Evolutionary conservation across 441 rosid species (phyloP), one percentile per base, ranked within the genome.

Genomic region (Theobroma grandiflorum): DNA sequence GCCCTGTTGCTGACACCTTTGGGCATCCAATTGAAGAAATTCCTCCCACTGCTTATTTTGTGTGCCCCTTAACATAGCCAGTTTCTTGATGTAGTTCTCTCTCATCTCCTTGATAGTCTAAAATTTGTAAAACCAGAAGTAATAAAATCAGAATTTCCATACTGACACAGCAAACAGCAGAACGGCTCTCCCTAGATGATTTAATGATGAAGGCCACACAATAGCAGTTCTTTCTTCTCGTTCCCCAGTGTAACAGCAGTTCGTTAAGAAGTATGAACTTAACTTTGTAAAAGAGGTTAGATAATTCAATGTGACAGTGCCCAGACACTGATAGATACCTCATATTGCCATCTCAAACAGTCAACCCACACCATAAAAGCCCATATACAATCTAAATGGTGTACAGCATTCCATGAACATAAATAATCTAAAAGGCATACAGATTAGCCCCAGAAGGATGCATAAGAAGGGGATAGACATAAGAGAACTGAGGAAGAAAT

Each of bases 41-140:
- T 91, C 97, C 74, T 94, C 97, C 93, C 96, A 95, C 78, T 89
- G 91, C 78, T 91, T 90, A 77, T 90, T 83, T 79, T 97, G 96
- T 77, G 87, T 55, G 77, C 83, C 87, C 89, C 98, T 90, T 81
- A 93, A 55, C 16, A 72, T 75, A 79, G 91, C 86, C 82, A 92
- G 85, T 85, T 92, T 92, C 91, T 94, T 90, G 90, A 87, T 85
- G 90, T 94, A 91, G 79, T 83, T 86, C 87, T 97, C 98, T 88
- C 97, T 89, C 87, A 93, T 90, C 87, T 94, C 98, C 90, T 91
- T 90, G 73, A 94, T 84, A 35, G 93, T 90, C 99, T 97, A 85
- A 76, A 87, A 85, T 78, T 78, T 78, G 86, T 70, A 82, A 50
- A 84, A 85, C 75, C 80, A 79, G 37, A 85, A 78, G 80, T 81